Base-by-base conservation (phyloP, 2,329 filamentous ascomycete species). In the Xylariaceae sp. region DNA sequence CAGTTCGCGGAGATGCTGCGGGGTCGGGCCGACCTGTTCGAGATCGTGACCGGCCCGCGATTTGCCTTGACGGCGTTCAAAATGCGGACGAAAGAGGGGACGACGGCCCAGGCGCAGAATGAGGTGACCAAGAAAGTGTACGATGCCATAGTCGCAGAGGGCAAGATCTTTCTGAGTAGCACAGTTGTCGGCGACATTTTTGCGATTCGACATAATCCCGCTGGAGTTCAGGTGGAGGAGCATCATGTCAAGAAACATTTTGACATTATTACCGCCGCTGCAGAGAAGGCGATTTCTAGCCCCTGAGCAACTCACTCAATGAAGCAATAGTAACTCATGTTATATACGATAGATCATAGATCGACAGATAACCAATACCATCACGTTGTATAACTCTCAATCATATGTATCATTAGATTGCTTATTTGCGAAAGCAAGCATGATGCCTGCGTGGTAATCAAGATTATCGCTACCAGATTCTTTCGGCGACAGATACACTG, bases 51-150 rank as follows among this genome's bases (percentile, higher is more conserved):
- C 0, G 77, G 77, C 3, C 87, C 91, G 0, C 73, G 73, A 0
- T 96, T 94, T 56, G 87, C 81, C 1, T 73, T 97, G 38, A 86
- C 87, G 0, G 88, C 90, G 1, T 80, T 96, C 51, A 76, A 80
- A 2, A 66, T 90, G 13, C 75, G 73, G 36, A 73, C 71, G 3
- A 64, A 60, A 48, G 47, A 24, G 43, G 44, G 50, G 37, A 44
- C 43, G 41, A 42, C 37, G 56, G 58, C 19, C 60, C 71, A 39
- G 12, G 53, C 51, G 28, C 18, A 48, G 19, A 89, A 93, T 52
- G 68, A 65, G 16, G 57, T 86, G 9, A 94, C 89, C 1, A 85
- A 85, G 63, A 73, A 75, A 41, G 78, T 95, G 11, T 91, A 87
- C 54, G 85, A 93, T 55, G 63, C 71, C 18, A 76, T 95, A 19